A percentile compares a stretch with the other conserved stretches of the same genome.
Conservation (phyloP, 805 yeast genomes). For the Yamadazyma ubonensis region DNA sequence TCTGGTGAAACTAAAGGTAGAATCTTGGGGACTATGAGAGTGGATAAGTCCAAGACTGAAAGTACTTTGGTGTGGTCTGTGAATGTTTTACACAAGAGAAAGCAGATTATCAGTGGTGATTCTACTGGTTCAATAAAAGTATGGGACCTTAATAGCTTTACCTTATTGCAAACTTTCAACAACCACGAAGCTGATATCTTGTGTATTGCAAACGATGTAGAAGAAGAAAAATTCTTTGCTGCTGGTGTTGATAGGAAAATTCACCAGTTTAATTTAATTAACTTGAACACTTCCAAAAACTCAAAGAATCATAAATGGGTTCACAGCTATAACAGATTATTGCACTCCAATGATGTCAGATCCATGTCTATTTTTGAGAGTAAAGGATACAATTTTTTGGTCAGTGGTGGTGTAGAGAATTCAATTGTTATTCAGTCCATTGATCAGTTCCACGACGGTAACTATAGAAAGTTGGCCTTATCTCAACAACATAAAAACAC, state of each 20-base stretch:
- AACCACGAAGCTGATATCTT: conserved; percentile 91
- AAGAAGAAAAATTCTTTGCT: conserved; percentile 67
- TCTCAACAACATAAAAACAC: conserved; percentile 58
- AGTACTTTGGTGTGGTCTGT: conserved; percentile 93
- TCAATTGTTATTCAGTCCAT: conserved; percentile 65
- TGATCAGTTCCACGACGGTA: conserved; percentile 67
- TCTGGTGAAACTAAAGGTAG: conserved; percentile 54
- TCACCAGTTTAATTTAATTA: conserved; percentile 60
- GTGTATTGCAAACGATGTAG: conserved; percentile 59
- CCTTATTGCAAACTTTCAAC: conserved; percentile 76
- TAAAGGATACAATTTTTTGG: conserved; percentile 62
- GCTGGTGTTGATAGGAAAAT: conserved; percentile 95
- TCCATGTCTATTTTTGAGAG: conserved; percentile 70
- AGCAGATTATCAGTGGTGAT: conserved; percentile 91
- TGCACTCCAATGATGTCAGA: conserved; percentile 86
- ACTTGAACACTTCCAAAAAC: conserved; percentile 17
- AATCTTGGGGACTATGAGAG: conserved; percentile 81
- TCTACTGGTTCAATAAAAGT: conserved; percentile 91
- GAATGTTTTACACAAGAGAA: conserved; percentile 54
- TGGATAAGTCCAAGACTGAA: conserved; percentile 82
- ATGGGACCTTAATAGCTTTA: conserved; percentile 81
- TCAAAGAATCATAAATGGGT: conserved; percentile 60
- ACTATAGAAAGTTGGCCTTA: conserved; percentile 66
- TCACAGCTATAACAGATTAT: conserved; percentile 67
- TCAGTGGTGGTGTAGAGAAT: conserved; percentile 83